These are phyloP conservation scores for Whalleya microplaca DNA, from an alignment of 2,329 filamentous ascomycete species.

Conservation along the genomic window DNA sequence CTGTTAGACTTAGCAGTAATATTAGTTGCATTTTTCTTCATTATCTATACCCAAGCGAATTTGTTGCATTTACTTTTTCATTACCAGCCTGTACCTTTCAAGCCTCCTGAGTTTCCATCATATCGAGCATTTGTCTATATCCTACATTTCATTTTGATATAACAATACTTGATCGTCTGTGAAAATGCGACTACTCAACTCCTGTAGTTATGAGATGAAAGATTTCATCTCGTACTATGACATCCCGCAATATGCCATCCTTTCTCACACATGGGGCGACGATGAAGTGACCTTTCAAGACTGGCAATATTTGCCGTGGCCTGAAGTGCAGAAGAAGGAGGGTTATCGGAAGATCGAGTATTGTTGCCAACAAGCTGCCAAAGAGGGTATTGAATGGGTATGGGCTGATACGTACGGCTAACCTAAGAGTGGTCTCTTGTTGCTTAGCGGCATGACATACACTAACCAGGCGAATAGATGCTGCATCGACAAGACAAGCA, in stretches of 20 bases:
- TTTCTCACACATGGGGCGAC: slow-evolving; percentile 31
- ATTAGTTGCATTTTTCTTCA: neutral
- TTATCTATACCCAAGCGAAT: neutral
- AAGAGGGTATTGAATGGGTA: slow-evolving; percentile 27
- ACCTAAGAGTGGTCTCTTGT: neutral
- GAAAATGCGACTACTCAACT: slow-evolving; percentile 14
- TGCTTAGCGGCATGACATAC: neutral
- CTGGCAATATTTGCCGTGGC: slow-evolving; percentile 4
- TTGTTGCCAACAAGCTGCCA: slow-evolving; percentile 21
- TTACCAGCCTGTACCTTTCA: neutral
- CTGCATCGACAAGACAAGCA: slow-evolving; percentile 34
- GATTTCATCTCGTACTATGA: slow-evolving; percentile 1
- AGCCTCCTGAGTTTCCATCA: neutral
- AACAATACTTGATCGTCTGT: neutral
- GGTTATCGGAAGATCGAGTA: slow-evolving; percentile 27
- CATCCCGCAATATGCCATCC: slow-evolving; percentile 26
- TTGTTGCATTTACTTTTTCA: neutral
- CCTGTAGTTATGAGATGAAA: slow-evolving; percentile 10
- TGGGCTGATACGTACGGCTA: slow-evolving; percentile 30
- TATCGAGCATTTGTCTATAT: neutral
- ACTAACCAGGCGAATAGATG: slow-evolving; percentile 16
- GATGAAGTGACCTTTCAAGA: slow-evolving; percentile 26
- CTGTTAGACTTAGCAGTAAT: too few relatives aligned
- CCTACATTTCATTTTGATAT: neutral
- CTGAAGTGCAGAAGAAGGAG: slow-evolving; percentile 10